A percentile compares a stretch with the other conserved stretches of the same genome.
These are phyloP conservation scores for Boletus vermiculosoides DNA, from an alignment of 768 basidiomycete genomes.

Conservation along the genomic window DNA sequence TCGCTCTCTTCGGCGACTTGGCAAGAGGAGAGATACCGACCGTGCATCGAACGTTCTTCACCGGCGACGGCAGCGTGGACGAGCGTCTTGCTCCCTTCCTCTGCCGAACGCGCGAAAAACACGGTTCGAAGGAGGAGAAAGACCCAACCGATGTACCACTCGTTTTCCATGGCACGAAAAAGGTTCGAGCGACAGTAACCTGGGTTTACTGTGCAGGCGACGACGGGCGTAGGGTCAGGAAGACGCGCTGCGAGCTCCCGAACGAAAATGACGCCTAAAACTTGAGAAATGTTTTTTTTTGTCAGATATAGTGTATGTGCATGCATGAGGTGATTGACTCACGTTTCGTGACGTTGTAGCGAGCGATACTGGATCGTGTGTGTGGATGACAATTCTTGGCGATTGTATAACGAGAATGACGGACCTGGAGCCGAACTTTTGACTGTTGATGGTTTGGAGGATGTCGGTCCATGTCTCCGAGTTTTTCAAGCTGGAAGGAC, in stretches of 20 bases:
- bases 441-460: slow-evolving; percentile 21
- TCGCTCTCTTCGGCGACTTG: slow-evolving; percentile 27
- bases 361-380: slow-evolving; percentile 6
- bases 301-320: not conserved
- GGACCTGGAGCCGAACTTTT: slow-evolving; percentile 22
- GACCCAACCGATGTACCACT: slow-evolving; percentile 5
- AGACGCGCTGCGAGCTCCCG: slow-evolving; percentile 31
- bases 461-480: slow-evolving; percentile 16
- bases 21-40: slow-evolving; percentile 28
- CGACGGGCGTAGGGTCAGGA: slow-evolving; percentile 20
- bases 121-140: slow-evolving; percentile 4
- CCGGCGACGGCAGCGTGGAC: slow-evolving; percentile 28
- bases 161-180: slow-evolving; percentile 17
- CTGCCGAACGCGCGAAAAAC: slow-evolving; percentile 26
- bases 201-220: slow-evolving; percentile 29
- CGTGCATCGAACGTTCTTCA: slow-evolving; percentile 17
- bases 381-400: not conserved
- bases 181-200: slow-evolving; percentile 33
- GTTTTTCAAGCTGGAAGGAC: slow-evolving; percentile 1
- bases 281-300: slow-evolving; percentile 8
- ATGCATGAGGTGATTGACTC: not conserved
- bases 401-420: not conserved
- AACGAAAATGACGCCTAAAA: slow-evolving; percentile 31
- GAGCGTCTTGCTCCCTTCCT: slow-evolving; percentile 35
- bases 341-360: slow-evolving; percentile 28